These are phyloP conservation scores for Alternaria burnsii DNA, from an alignment of 2,329 filamentous ascomycete species.

Conservation along the genomic window DNA sequence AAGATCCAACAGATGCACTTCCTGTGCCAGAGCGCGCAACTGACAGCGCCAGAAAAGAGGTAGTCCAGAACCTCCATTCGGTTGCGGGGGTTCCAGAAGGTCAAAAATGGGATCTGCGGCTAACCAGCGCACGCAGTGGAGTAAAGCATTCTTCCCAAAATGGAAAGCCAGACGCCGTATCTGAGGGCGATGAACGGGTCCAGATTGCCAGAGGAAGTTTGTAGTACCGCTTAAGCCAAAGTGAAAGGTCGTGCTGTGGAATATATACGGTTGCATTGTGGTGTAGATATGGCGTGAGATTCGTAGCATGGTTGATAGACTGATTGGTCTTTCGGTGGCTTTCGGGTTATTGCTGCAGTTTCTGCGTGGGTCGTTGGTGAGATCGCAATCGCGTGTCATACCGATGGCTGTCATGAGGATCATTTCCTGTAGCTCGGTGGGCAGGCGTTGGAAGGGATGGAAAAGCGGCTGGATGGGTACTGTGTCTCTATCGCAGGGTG, in stretches of 20 bases:
- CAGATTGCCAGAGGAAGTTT: conserved; percentile 22
- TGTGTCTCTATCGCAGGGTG: conserved; percentile 20
- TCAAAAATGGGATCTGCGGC: conserved; percentile 39
- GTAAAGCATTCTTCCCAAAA: conserved; percentile 28
- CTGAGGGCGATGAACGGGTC: conserved; percentile 31
- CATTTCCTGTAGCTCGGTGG: conserved; percentile 42
- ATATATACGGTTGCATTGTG: conserved; percentile 33
- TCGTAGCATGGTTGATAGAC: conserved; percentile 28
- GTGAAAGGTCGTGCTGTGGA: conserved; percentile 34
- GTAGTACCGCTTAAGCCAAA: conserved; percentile 22
- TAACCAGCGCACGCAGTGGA: conserved; percentile 45
- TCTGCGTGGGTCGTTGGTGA: conserved; percentile 16
- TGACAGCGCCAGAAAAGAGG: conserved; percentile 46
- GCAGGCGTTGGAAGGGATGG: conserved; percentile 34
- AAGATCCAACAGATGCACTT: conserved; percentile 34
- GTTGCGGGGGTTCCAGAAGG: conserved; percentile 37
- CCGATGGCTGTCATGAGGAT: conserved; percentile 35
- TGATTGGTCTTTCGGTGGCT: conserved; percentile 18
- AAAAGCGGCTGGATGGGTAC: conserved; percentile 42
- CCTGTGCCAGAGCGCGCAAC: conserved; percentile 36
- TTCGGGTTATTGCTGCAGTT: background rate
- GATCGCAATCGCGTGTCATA: conserved; percentile 21
- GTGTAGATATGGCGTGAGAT: conserved; percentile 30
- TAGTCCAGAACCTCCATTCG: conserved; percentile 26
- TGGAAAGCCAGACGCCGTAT: conserved; percentile 33